These are phyloP conservation scores for Triglochin maritima DNA, from an alignment of 106 monocot species.

Conservation along the genomic window DNA sequence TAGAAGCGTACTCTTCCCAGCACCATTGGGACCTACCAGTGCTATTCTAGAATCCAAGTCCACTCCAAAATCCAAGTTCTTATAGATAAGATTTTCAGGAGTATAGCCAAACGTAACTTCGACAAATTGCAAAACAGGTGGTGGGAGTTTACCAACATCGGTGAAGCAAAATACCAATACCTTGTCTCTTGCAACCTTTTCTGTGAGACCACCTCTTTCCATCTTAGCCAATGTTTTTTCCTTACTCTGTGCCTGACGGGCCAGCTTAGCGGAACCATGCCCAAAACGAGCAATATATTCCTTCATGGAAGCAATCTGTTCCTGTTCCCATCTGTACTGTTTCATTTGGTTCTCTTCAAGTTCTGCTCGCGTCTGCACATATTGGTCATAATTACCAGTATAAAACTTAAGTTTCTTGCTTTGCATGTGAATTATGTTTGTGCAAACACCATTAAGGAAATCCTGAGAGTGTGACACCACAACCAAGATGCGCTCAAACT, in stretches of 20 bases:
- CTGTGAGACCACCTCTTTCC: conserved; percentile 97
- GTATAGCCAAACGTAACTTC: conserved; percentile 92
- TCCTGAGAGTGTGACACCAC: conserved; percentile 97
- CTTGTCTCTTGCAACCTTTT: conserved; percentile 64
- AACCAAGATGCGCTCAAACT: conserved; percentile 85
- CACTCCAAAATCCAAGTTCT: conserved; percentile 81
- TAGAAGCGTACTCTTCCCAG: conserved; percentile 96
- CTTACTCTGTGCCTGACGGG: conserved; percentile 95
- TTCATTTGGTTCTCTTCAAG: conserved; percentile 99
- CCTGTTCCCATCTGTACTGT: conserved; percentile 99
- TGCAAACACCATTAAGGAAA: conserved; percentile 94
- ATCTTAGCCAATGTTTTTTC: conserved; percentile 99
- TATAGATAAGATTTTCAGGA: conserved; percentile 83
- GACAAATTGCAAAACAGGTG: conserved; percentile 89
- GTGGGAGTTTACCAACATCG: conserved; percentile 91
- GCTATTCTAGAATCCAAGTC: conserved; percentile 94
- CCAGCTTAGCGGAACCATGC: conserved; percentile 94
- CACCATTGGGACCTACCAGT: conserved; percentile 92
- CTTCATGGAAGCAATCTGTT: conserved; percentile 91
- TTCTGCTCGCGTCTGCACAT: conserved; percentile 75
- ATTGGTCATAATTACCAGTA: conserved; percentile 91
- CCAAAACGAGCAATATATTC: conserved; percentile 98
- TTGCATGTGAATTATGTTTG: conserved; percentile 99
- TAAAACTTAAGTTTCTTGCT: conserved; percentile 81
- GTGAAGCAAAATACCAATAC: conserved; percentile 77